Evolutionary conservation across 2,329 filamentous ascomycete genomes (phyloP).

Genomic region (Botrytis fabae): DNA sequence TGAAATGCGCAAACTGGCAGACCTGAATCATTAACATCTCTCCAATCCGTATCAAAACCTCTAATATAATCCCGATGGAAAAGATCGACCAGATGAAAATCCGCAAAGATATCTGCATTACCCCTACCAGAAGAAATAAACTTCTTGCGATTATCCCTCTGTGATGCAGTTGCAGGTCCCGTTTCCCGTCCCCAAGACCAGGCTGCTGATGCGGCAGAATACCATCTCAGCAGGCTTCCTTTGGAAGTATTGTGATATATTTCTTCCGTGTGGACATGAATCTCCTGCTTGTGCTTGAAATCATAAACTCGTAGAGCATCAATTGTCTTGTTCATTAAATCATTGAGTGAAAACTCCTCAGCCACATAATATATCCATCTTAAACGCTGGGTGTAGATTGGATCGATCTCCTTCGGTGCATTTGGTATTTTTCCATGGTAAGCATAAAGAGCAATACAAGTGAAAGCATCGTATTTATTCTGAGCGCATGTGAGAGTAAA

Average conservation of each 20-base stretch:
- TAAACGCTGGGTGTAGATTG: not conserved
- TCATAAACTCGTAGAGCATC: conserved; percentile 8
- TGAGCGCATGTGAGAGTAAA: conserved; percentile 3
- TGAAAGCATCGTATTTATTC: conserved; percentile 10
- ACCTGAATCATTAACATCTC: conserved; percentile 14
- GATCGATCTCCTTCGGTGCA: not conserved
- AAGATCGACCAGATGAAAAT: conserved; percentile 6
- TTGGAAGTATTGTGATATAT: conserved; percentile 15
- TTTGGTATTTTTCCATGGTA: conserved; percentile 13
- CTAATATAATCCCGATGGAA: conserved; percentile 7
- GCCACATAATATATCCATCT: conserved; percentile 13
- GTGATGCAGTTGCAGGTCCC: conserved; percentile 11
- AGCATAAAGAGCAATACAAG: conserved; percentile 15
- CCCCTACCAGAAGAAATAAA: conserved; percentile 1
- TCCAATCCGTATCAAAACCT: conserved; percentile 16
- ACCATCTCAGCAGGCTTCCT: conserved; percentile 16
- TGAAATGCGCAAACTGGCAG: conserved; percentile 9
- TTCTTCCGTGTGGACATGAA: not conserved
- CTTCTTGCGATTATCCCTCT: conserved; percentile 12
- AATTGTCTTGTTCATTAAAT: conserved; percentile 13
- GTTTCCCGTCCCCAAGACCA: conserved; percentile 21
- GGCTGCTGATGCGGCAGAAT: conserved; percentile 12
- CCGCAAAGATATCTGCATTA: not conserved
- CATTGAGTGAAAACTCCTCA: conserved; percentile 11
- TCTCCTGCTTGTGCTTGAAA: not conserved